phyloP scores from a whole-genome alignment of 495 filamentous ascomycete species.

The Penicillium lagena region DNA sequence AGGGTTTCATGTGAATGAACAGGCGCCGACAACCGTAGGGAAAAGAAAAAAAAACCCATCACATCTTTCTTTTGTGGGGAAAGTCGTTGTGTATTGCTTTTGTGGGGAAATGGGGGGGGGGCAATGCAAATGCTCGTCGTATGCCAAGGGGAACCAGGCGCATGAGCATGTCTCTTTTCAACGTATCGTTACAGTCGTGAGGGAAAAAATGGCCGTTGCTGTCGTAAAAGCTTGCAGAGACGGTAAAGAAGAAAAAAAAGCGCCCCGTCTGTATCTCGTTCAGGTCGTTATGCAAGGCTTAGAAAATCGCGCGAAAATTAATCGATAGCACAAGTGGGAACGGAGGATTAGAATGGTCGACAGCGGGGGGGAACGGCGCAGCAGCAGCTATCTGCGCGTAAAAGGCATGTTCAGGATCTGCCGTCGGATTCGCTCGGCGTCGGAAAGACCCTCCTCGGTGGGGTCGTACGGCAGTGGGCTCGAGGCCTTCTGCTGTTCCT shows the following conservation, averaged over 20 bases:
- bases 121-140: neutral
- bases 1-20: no score
- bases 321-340: conserved; percentile 12
- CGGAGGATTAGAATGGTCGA: conserved; percentile 4
- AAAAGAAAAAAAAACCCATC: conserved; percentile 15
- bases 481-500: conserved; percentile 8
- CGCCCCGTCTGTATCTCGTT: conserved; percentile 22
- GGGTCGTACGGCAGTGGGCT: conserved; percentile 27
- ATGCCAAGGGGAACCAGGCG: conserved; percentile 1
- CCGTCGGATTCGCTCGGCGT: conserved; percentile 42
- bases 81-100: conserved; percentile 1
- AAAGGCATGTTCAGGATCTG: conserved; percentile 39
- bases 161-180: neutral
- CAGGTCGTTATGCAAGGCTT: conserved; percentile 23
- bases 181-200: conserved; percentile 35
- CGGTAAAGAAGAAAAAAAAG: conserved; percentile 2
- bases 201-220: conserved; percentile 22
- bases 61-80: conserved; percentile 19
- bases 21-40: conserved; percentile 1
- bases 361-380: neutral
- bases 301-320: conserved; percentile 12
- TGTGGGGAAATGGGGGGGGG: conserved; percentile 1
- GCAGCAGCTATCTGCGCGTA: conserved; percentile 22
- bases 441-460: conserved; percentile 34
- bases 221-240: conserved; percentile 25